Conservation (phyloP, 2,329 filamentous ascomycete species). For the Phoma sp. region DNA sequence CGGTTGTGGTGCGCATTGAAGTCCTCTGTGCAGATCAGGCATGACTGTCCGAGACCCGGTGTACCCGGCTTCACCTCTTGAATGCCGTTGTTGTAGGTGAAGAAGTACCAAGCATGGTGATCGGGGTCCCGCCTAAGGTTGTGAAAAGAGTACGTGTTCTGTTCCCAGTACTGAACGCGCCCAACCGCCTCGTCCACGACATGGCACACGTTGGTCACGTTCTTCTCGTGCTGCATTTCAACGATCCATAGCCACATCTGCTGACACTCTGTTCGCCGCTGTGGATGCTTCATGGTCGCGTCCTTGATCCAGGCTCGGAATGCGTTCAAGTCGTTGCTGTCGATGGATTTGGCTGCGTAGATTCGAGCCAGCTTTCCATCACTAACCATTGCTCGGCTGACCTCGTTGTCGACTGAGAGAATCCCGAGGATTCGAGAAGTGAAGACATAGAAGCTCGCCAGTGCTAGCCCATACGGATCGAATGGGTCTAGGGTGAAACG, state of each 20-base stretch:
- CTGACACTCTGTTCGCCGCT: constrained; percentile 10
- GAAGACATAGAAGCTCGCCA: too few species aligned
- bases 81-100: constrained; percentile 1
- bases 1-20: neutral
- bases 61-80: neutral
- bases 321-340: neutral
- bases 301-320: constrained; percentile 11
- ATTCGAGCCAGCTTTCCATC: too few species aligned
- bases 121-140: constrained; percentile 7
- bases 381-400: too few species aligned
- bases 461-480: too few species aligned
- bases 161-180: neutral
- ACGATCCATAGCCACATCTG: constrained; percentile 10
- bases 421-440: too few species aligned
- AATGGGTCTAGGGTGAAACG: too few species aligned
- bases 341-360: too few species aligned
- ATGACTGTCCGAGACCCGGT: neutral
- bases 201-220: neutral
- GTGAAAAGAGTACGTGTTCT: neutral
- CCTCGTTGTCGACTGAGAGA: too few species aligned
- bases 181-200: neutral
- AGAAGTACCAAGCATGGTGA: neutral
- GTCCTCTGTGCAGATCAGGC: constrained; percentile 5
- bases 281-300: constrained; percentile 11
- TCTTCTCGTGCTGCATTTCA: neutral